These are phyloP conservation scores for Populus nigra DNA, from an alignment of 345 rosid genomes.

Conservation along the genomic window DNA sequence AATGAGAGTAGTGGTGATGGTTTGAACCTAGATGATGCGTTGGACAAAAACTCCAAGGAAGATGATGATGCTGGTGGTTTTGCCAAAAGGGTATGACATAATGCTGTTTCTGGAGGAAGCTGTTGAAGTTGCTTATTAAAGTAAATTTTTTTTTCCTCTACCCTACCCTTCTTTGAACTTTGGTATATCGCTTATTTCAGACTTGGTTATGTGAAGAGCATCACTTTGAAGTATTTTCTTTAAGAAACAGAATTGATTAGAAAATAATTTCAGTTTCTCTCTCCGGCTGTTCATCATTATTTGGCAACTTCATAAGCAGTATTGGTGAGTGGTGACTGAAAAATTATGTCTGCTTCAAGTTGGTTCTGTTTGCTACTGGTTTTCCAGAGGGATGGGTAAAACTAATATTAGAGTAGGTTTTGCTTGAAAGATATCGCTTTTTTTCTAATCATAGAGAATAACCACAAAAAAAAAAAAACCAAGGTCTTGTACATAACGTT, in stretches of 20 bases:
- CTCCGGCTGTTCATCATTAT: no score
- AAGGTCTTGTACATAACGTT: no score
- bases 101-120: not conserved
- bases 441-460: no score
- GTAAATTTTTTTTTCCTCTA: not conserved
- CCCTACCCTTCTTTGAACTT: not conserved
- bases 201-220: conserved; percentile 10
- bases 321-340: not conserved
- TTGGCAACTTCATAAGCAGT: not conserved
- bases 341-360: not conserved
- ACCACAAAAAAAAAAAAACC: no score
- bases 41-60: conserved; percentile 33
- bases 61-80: conserved; percentile 40
- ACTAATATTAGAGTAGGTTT: no score
- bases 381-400: not conserved
- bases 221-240: not conserved
- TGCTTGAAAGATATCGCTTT: not conserved
- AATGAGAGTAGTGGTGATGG: conserved; percentile 24
- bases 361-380: not conserved
- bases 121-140: not conserved
- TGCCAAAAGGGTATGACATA: conserved; percentile 69
- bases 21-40: conserved; percentile 22
- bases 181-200: not conserved
- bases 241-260: conserved; percentile 5
- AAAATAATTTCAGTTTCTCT: conserved; percentile 17